Percentiles rank a stretch among this genome's conserved stretches.
Conservation (phyloP, 2,329 filamentous ascomycete genomes). For the Blastomyces gilchristii region DNA sequence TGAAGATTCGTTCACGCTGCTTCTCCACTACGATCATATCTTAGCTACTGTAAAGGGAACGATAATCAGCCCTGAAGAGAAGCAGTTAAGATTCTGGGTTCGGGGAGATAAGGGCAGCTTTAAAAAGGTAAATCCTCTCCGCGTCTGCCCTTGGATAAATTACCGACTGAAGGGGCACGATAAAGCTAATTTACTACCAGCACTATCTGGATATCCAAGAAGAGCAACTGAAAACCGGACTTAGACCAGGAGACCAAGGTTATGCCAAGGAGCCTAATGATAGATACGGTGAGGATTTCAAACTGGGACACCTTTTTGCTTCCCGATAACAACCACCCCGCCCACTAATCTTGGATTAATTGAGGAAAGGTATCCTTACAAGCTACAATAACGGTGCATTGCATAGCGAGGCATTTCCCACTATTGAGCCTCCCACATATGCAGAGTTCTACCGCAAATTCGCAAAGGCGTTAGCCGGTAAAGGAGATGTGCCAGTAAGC, state of each 20-base stretch:
- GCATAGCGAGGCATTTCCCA: slow-evolving; percentile 44
- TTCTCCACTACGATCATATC: slow-evolving; percentile 56
- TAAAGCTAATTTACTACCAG: slow-evolving; percentile 14
- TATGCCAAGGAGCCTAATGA: slow-evolving; percentile 56
- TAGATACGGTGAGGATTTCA: slow-evolving; percentile 40
- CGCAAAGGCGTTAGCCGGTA: slow-evolving; percentile 44
- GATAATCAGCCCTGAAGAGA: slow-evolving; percentile 56
- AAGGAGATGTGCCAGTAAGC: slow-evolving; percentile 45
- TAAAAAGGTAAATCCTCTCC: slow-evolving; percentile 49
- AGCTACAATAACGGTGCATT: slow-evolving; percentile 45
- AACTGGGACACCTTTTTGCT: background rate
- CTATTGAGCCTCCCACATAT: slow-evolving; percentile 58
- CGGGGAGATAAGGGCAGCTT: slow-evolving; percentile 64
- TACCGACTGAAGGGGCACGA: background rate
- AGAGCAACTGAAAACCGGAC: slow-evolving; percentile 57
- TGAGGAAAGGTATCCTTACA: slow-evolving; percentile 38
- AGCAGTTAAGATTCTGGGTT: slow-evolving; percentile 67
- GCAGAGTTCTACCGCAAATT: slow-evolving; percentile 53
- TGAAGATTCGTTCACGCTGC: slow-evolving; percentile 47
- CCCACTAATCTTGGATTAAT: background rate
- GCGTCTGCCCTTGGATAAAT: background rate
- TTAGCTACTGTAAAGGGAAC: slow-evolving; percentile 60
- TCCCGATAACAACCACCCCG: background rate
- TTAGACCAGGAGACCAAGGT: slow-evolving; percentile 48
- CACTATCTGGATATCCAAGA: slow-evolving; percentile 63